phyloP scores from a whole-genome alignment of 2,329 filamentous ascomycete species.

The Nothophoma quercina region DNA sequence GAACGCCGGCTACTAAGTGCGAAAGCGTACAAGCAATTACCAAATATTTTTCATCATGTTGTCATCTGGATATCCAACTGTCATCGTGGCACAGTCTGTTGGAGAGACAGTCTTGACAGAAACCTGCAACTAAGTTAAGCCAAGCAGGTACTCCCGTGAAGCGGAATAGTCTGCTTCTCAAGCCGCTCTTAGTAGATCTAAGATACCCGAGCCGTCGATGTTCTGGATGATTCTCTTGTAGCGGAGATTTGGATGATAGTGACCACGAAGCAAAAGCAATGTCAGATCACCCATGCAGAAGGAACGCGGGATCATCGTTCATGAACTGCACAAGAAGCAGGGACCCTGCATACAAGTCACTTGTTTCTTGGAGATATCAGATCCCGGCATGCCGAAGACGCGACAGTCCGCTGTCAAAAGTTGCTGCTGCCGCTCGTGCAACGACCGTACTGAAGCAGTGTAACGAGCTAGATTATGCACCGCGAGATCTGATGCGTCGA shows the following conservation, averaged over 20 bases:
- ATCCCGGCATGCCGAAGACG: conserved; percentile 6
- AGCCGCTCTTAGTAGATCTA: not conserved
- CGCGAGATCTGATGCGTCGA: conserved; percentile 38
- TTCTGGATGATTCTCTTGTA: not conserved
- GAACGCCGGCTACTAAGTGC: conserved; percentile 2
- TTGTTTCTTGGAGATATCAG: not conserved
- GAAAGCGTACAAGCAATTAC: not conserved
- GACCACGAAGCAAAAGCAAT: not conserved
- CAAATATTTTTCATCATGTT: conserved; percentile 7
- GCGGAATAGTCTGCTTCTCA: not conserved
- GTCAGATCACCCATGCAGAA: conserved; percentile 3
- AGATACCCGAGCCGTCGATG: not conserved
- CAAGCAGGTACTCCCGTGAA: conserved; percentile 13
- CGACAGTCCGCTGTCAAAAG: conserved; percentile 25
- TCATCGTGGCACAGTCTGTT: conserved; percentile 2
- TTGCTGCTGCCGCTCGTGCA: conserved; percentile 23
- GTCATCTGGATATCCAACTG: conserved; percentile 3
- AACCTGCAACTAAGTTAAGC: not conserved
- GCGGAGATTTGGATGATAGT: not conserved
- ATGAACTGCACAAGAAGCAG: not conserved
- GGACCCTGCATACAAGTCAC: conserved; percentile 15
- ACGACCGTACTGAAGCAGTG: conserved; percentile 25
- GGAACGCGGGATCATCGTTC: not conserved
- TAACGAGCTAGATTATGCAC: conserved; percentile 47
- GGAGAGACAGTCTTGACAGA: not conserved